Evolutionary conservation across 331 rosid genomes (phyloP).

Genomic region (Quercus phellos): DNA sequence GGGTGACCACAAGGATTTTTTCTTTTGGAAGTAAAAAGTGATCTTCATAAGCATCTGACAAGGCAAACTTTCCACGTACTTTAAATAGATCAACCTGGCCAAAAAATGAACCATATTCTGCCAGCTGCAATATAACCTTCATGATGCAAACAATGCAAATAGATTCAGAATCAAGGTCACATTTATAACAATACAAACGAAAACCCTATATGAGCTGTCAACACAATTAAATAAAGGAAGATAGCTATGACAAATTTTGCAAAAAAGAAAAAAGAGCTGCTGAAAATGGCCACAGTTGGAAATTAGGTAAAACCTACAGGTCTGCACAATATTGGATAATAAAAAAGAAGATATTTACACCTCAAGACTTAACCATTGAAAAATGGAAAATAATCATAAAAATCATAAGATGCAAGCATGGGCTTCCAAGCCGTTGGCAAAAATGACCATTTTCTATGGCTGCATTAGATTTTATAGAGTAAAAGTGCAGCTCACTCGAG

Average conservation of each 20-base stretch:
- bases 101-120: constrained; percentile 96
- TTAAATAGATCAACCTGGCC: constrained; percentile 96
- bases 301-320: not conserved
- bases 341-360: not conserved
- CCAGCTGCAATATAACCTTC: constrained; percentile 90
- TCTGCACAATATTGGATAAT: not conserved
- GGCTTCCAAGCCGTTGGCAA: not conserved
- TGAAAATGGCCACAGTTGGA: not conserved
- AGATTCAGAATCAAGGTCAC: not conserved
- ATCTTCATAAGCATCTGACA: constrained; percentile 97
- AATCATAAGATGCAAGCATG: not conserved
- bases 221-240: not conserved
- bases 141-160: constrained; percentile 28
- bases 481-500: not conserved
- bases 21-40: constrained; percentile 89
- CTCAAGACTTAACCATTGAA: not conserved
- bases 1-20: constrained; percentile 74
- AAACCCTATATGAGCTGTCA: not conserved
- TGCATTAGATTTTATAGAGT: not conserved
- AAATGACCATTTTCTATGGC: not conserved
- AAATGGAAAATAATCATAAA: not conserved
- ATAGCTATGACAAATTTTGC: not conserved
- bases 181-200: not conserved
- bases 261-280: not conserved
- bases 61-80: constrained; percentile 97